These are phyloP conservation scores for Cutaneotrichosporon daszewskae DNA, from an alignment of 1,284 basidiomycete species.

Conservation along the genomic window DNA sequence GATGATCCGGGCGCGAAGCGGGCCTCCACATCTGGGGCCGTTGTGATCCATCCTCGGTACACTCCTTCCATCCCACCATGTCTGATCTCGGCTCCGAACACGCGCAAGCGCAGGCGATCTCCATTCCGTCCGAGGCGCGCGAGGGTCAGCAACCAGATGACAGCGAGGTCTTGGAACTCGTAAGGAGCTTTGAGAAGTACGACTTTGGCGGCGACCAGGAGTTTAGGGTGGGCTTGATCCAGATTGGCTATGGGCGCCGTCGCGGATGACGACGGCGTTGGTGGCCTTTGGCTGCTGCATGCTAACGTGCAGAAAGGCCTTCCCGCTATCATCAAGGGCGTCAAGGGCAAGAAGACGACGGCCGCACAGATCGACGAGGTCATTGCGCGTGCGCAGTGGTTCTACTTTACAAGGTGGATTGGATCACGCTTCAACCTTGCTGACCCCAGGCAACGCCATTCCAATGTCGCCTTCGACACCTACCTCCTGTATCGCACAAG, in stretches of 20 bases:
- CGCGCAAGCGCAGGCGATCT: too few relatives aligned
- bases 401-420: constrained; percentile 35
- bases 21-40: too few relatives aligned
- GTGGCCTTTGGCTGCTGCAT: not conserved
- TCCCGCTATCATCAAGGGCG: constrained; percentile 32
- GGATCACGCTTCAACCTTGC: not conserved
- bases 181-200: constrained; percentile 37
- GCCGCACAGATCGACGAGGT: constrained; percentile 36
- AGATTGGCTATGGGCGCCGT: not conserved
- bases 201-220: constrained; percentile 33
- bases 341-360: constrained; percentile 23
- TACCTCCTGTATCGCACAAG: constrained; percentile 9
- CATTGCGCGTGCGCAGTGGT: constrained; percentile 41
- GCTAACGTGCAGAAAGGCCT: constrained; percentile 19
- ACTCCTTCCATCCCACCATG: too few relatives aligned
- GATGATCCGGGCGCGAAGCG: too few relatives aligned
- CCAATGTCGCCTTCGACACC: constrained; percentile 11
- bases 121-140: too few relatives aligned
- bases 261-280: not conserved
- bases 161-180: too few relatives aligned
- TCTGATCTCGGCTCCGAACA: too few relatives aligned
- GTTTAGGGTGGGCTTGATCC: constrained; percentile 26
- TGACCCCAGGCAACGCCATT: constrained; percentile 4
- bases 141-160: too few relatives aligned
- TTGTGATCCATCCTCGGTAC: too few relatives aligned